phyloP scores from a whole-genome alignment of 129 eudicot species.

The Silybum marianum region DNA sequence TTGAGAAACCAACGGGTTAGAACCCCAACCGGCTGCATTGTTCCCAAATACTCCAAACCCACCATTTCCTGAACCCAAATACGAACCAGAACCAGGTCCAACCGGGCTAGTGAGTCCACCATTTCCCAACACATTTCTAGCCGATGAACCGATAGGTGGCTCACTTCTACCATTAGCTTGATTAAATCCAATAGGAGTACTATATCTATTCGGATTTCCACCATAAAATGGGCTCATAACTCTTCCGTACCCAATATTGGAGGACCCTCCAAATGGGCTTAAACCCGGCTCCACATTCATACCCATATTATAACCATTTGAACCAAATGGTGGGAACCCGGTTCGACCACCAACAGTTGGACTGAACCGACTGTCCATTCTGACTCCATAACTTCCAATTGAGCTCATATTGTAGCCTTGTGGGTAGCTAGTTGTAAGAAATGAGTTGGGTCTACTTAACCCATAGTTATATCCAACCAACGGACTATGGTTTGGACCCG shows the following conservation, averaged over 20 bases:
- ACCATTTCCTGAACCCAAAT: conserved; percentile 57
- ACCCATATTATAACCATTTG: conserved; percentile 64
- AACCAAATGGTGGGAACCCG: conserved; percentile 64
- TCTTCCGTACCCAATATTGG: conserved; percentile 56
- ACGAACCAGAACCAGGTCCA: conserved; percentile 56
- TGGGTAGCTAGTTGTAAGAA: conserved; percentile 51
- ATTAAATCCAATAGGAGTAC: conserved; percentile 67
- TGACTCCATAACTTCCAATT: conserved; percentile 64
- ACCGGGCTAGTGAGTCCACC: conserved; percentile 48
- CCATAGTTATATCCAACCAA: conserved; percentile 61
- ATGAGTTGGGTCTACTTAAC: conserved; percentile 50
- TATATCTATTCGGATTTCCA: conserved; percentile 56
- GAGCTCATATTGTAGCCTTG: conserved; percentile 74
- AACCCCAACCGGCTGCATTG: conserved; percentile 58
- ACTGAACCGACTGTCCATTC: conserved; percentile 71
- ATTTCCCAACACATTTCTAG: conserved; percentile 69
- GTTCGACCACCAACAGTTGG: conserved; percentile 53
- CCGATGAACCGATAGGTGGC: conserved; percentile 49
- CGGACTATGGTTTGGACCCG: conserved; percentile 69
- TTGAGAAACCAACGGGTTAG: conserved; percentile 47
- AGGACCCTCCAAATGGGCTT: conserved; percentile 59
- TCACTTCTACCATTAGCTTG: conserved; percentile 49
- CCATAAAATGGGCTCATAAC: conserved; percentile 57
- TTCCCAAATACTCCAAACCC: conserved; percentile 74
- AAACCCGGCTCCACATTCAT: conserved; percentile 61